These are phyloP conservation scores for Dendryphion nanum DNA, from an alignment of 2,329 filamentous ascomycete species.

Conservation along the genomic window DNA sequence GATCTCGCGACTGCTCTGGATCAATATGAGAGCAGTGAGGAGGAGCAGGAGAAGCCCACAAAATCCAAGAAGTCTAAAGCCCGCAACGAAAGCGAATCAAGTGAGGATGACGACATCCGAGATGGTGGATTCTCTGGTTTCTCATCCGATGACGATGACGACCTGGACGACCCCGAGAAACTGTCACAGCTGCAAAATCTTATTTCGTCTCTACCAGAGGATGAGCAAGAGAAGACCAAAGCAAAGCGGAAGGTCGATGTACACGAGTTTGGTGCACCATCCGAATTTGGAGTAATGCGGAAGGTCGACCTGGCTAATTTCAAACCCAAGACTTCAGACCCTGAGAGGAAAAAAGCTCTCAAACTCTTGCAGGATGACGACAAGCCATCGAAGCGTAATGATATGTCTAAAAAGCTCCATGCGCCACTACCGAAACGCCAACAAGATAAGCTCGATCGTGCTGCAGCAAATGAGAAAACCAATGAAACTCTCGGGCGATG, in stretches of 20 bases:
- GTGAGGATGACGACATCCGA: conserved; percentile 46
- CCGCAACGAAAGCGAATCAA: conserved; percentile 52
- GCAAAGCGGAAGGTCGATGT: conserved; percentile 42
- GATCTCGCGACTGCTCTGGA: conserved; percentile 64
- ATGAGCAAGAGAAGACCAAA: conserved; percentile 35
- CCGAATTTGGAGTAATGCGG: conserved; percentile 59
- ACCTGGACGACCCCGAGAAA: conserved; percentile 51
- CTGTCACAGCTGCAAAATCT: conserved; percentile 66
- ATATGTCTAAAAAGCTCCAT: conserved; percentile 68
- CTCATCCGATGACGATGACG: conserved; percentile 49
- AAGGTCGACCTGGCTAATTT: conserved; percentile 77
- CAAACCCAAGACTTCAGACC: conserved; percentile 69
- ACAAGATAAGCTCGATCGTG: conserved; percentile 79
- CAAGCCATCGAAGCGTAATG: conserved; percentile 55
- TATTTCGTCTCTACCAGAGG: conserved; percentile 62
- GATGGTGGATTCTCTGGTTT: conserved; percentile 52
- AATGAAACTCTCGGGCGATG: conserved; percentile 88
- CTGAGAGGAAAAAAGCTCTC: conserved; percentile 72
- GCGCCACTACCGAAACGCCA: conserved; percentile 82
- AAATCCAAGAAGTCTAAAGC: conserved; percentile 23
- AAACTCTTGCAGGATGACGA: conserved; percentile 70
- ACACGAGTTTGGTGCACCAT: conserved; percentile 61
- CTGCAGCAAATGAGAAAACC: conserved; percentile 82
- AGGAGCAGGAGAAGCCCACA: conserved; percentile 23
- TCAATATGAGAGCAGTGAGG: conserved; percentile 39